These are phyloP conservation scores for Wickerhamomyces canadensis DNA, from an alignment of 805 yeast species.

Conservation along the genomic window DNA sequence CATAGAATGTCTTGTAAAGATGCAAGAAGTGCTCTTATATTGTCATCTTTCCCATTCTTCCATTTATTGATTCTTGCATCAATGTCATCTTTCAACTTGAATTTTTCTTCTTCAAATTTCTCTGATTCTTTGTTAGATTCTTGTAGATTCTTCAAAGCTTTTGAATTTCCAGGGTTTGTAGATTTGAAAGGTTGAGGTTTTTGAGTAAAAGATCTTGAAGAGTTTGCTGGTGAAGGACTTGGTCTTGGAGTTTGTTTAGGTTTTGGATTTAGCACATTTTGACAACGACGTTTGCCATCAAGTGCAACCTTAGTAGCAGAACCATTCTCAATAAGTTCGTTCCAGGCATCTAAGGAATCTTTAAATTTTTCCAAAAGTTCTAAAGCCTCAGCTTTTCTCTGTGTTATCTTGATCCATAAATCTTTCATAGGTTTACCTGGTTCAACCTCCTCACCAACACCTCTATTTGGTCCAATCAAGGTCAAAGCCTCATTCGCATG, in stretches of 20 bases:
- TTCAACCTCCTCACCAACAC: constrained; percentile 38
- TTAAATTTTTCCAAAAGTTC: constrained; percentile 72
- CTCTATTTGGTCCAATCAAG: constrained; percentile 31
- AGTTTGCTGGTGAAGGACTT: constrained; percentile 6
- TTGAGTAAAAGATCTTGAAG: constrained; percentile 8
- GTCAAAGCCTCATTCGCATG: constrained; percentile 26
- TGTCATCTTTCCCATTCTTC: constrained; percentile 74
- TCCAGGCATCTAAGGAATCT: constrained; percentile 59
- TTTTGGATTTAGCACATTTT: constrained; percentile 54
- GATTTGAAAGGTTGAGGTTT: constrained; percentile 11
- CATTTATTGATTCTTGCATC: constrained; percentile 50
- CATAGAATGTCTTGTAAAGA: constrained; percentile 64
- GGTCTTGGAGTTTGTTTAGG: constrained; percentile 22
- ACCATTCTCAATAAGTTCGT: constrained; percentile 60
- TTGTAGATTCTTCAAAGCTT: constrained; percentile 48
- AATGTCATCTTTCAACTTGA: constrained; percentile 58
- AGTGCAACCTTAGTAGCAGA: constrained; percentile 54
- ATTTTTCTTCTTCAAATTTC: constrained; percentile 50
- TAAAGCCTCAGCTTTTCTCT: constrained; percentile 74
- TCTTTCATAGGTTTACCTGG: constrained; percentile 52
- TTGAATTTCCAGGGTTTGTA: constrained; percentile 19
- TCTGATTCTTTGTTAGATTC: constrained; percentile 40
- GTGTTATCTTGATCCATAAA: constrained; percentile 67
- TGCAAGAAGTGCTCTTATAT: constrained; percentile 71
- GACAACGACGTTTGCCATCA: constrained; percentile 82